Conservation (phyloP, 208 protist genomes). For the Leishmania mexicana region DNA sequence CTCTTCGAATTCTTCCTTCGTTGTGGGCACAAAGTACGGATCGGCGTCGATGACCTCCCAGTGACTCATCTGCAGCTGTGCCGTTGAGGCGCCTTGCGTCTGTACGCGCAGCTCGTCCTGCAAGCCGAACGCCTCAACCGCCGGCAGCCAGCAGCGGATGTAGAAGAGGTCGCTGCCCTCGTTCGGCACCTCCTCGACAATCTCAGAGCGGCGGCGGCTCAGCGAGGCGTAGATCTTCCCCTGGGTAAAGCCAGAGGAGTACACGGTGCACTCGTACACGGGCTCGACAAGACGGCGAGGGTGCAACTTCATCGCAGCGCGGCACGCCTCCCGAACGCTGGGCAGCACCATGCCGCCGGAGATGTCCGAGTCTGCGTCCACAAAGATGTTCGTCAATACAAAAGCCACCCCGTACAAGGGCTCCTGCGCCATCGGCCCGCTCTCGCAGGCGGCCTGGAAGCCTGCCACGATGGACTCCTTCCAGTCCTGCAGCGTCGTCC, state of each 20-base stretch:
- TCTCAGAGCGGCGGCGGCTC: slow-evolving; percentile 88
- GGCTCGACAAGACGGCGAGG: slow-evolving; percentile 96
- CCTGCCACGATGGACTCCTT: slow-evolving; percentile 92
- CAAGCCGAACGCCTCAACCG: slow-evolving; percentile 98
- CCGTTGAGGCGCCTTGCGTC: slow-evolving; percentile 96
- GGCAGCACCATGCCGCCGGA: slow-evolving; percentile 94
- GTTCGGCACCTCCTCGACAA: slow-evolving; percentile 96
- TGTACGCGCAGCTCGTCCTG: slow-evolving; percentile 93
- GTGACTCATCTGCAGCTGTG: slow-evolving; percentile 96
- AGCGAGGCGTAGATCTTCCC: slow-evolving; percentile 91
- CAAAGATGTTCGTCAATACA: slow-evolving; percentile 68
- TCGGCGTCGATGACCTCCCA: slow-evolving; percentile 95
- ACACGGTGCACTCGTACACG: slow-evolving; percentile 98
- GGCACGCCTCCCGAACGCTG: slow-evolving; percentile 93
- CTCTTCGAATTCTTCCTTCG: slow-evolving; percentile 97
- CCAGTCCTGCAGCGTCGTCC: slow-evolving; percentile 55
- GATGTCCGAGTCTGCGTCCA: slow-evolving; percentile 51
- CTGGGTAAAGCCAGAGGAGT: slow-evolving; percentile 84
- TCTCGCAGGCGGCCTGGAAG: slow-evolving; percentile 95
- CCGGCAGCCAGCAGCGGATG: slow-evolving; percentile 96
- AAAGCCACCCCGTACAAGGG: slow-evolving; percentile 95
- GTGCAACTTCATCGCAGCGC: slow-evolving; percentile 90
- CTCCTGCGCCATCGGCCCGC: slow-evolving; percentile 98
- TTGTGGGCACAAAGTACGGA: slow-evolving; percentile 96
- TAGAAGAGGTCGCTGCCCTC: slow-evolving; percentile 97